These are phyloP conservation scores for Ensete glaucum DNA, from an alignment of 176 grass and related monocot genomes.

Conservation along the genomic window DNA sequence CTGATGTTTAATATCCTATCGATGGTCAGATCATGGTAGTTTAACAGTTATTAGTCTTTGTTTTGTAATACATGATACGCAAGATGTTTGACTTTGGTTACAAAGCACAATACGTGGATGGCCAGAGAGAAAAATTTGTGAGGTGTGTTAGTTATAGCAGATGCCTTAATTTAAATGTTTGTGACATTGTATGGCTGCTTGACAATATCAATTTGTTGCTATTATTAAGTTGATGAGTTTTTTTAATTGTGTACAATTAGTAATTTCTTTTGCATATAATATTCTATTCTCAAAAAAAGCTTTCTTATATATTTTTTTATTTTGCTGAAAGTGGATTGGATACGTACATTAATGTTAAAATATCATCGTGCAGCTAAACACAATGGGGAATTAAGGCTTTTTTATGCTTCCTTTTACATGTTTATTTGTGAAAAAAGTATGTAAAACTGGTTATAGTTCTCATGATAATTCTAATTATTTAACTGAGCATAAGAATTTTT, in stretches of 20 bases:
- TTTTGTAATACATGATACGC: background rate
- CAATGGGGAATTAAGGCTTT: background rate
- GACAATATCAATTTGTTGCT: no score
- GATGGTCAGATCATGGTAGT: background rate
- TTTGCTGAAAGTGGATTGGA: background rate
- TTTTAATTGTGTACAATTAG: background rate
- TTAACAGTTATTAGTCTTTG: background rate
- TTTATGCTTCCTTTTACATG: background rate
- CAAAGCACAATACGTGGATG: constrained; percentile 42
- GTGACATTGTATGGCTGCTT: no score
- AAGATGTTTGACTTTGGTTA: constrained; percentile 56
- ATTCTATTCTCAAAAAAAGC: background rate
- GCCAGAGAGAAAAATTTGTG: constrained; percentile 48
- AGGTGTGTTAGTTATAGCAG: constrained; percentile 18
- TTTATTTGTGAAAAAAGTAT: background rate
- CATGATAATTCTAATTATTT: no score
- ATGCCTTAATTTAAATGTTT: background rate
- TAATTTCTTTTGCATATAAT: background rate
- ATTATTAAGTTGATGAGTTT: background rate
- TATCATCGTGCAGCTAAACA: background rate
- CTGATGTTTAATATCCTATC: background rate
- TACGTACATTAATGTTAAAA: background rate
- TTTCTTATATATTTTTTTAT: background rate
- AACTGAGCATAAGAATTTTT: background rate
- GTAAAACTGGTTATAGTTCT: background rate